Evolutionary conservation across 176 grass and related monocot genomes (phyloP).

Genomic region (Dendrocalamus sinicus): DNA sequence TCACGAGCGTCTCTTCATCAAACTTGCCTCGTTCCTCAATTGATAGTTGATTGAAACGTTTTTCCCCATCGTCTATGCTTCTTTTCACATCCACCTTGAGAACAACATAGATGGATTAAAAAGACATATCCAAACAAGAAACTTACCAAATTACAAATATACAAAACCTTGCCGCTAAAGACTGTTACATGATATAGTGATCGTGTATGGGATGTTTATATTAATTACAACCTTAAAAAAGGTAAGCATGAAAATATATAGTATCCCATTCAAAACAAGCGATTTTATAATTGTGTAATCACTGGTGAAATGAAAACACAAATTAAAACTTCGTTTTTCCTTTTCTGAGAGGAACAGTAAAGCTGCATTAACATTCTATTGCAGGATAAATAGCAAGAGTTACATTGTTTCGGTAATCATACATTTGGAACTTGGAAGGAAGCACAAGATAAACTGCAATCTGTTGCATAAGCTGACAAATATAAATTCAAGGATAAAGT

Average conservation of each 20-base stretch:
- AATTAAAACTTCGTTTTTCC: neutral
- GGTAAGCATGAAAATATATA: neutral
- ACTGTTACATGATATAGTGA: neutral
- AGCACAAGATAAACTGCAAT: neutral
- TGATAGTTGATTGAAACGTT: conserved; percentile 93
- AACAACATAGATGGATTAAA: conserved; percentile 12
- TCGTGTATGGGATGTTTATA: neutral
- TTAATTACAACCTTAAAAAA: neutral
- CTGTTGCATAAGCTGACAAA: neutral
- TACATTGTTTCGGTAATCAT: conserved; percentile 19
- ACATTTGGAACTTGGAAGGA: neutral
- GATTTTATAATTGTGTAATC: neutral
- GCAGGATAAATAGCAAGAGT: neutral
- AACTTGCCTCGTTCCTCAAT: conserved; percentile 99
- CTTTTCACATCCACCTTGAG: conserved; percentile 87
- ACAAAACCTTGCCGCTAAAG: neutral
- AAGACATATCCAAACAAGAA: conserved; percentile 16
- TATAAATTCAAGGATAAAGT: conserved; percentile 35
- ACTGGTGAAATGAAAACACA: neutral
- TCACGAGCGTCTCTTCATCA: conserved; percentile 99
- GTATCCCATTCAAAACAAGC: neutral
- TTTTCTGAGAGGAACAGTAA: conserved; percentile 6
- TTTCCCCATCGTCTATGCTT: conserved; percentile 91
- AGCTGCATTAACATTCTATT: conserved; percentile 27
- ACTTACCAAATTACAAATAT: neutral